These are phyloP conservation scores for Xylaria sp. DNA, from an alignment of 2,329 filamentous ascomycete species.

Conservation along the genomic window DNA sequence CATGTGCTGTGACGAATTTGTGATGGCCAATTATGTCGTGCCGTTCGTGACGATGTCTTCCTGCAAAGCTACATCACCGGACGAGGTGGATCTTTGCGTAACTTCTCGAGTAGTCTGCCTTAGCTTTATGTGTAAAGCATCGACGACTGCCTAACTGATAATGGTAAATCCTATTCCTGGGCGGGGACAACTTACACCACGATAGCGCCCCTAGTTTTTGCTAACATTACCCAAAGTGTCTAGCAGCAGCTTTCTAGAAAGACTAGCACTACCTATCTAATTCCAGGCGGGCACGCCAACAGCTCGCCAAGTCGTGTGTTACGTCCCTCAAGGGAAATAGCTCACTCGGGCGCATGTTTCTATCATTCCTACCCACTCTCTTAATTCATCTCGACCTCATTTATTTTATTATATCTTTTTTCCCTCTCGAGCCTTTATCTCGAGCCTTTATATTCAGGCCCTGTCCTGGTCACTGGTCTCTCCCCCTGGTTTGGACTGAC, in stretches of 20 bases:
- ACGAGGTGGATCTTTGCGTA: not conserved
- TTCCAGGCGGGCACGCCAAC: too few species aligned
- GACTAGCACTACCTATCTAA: not conserved
- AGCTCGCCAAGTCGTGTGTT: not conserved
- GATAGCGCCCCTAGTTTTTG: not conserved
- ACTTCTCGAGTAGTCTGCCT: not conserved
- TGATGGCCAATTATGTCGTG: slow-evolving; percentile 15
- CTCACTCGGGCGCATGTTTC: not conserved
- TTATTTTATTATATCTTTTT: not conserved
- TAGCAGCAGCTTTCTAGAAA: not conserved
- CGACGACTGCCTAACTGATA: not conserved
- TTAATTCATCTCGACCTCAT: not conserved
- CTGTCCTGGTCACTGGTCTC: not conserved
- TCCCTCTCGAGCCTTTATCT: too few species aligned
- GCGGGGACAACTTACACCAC: not conserved
- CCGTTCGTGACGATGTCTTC: slow-evolving; percentile 1
- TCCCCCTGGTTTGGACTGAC: not conserved
- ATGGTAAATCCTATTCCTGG: not conserved
- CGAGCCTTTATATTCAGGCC: not conserved
- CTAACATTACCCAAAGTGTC: not conserved
- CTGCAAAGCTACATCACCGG: slow-evolving; percentile 16
- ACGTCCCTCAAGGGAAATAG: not conserved
- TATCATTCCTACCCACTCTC: not conserved
- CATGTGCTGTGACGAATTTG: slow-evolving; percentile 24
- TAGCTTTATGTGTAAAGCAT: not conserved